phyloP scores from a whole-genome alignment of 169 alveolate genomes.

The Eimeria brunetti region DNA sequence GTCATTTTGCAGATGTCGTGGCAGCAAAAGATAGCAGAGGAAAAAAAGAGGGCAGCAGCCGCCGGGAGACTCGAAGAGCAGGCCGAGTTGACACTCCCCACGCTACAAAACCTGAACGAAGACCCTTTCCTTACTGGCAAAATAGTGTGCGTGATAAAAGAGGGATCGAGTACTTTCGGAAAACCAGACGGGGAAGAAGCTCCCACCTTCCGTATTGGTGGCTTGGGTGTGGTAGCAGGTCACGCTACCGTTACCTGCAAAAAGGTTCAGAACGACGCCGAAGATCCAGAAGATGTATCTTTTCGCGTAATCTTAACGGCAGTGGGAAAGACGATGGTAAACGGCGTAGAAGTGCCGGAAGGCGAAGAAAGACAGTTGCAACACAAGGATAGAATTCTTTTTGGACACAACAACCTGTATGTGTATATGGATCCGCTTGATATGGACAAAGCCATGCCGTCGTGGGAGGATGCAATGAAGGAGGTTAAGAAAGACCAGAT shows the following conservation, averaged over 20 bases:
- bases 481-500: conserved; percentile 79
- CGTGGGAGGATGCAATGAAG: conserved; percentile 83
- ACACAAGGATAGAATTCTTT: conserved; percentile 78
- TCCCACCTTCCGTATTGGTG: conserved; percentile 80
- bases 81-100: conserved; percentile 84
- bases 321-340: conserved; percentile 76
- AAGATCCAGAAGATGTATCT: conserved; percentile 56
- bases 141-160: conserved; percentile 81
- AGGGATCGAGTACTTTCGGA: conserved; percentile 88
- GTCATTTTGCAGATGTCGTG: conserved; percentile 63
- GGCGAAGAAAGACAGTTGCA: conserved; percentile 56
- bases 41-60: conserved; percentile 84
- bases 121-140: conserved; percentile 93
- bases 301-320: conserved; percentile 50
- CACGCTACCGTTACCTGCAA: conserved; percentile 67
- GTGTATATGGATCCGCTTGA: conserved; percentile 78
- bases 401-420: conserved; percentile 80
- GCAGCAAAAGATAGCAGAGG: conserved; percentile 83
- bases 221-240: conserved; percentile 70
- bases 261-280: conserved; percentile 18
- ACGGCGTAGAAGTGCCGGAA: conserved; percentile 64
- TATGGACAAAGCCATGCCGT: conserved; percentile 75
- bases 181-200: conserved; percentile 83
- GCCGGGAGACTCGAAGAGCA: conserved; percentile 75
- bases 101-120: conserved; percentile 90